Evolutionary conservation across 768 basidiomycete species (phyloP), one percentile per base, ranked within the genome.

Genomic region (Mycena kentingensis): DNA sequence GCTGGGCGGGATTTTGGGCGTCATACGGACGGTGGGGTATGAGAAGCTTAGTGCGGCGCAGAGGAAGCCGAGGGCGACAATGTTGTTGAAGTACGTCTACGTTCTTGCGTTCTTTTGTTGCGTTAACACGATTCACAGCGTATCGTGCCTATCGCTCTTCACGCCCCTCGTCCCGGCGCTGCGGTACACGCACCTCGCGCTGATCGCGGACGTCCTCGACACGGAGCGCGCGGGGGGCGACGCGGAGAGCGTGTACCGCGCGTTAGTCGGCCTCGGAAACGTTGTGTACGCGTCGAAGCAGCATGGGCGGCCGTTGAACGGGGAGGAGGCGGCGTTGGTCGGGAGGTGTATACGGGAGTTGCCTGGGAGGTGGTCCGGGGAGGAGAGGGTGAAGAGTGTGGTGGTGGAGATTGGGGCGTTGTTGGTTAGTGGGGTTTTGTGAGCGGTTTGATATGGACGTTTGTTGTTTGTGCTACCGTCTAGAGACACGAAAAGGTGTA

Each of bases 61-160:
- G 21, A 65, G 69, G 29, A 74, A 79, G 65, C 88, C 85, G 51
- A 25, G 73, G 41, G 85, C 89, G 4, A 95, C 94, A 0, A 71
- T 94, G 29, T 69, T 90, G 27, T 85, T 98, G 72, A 98, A 98
- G 96, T 98, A 60, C 62, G 88, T 77, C 27, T 21, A n/a, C 16
- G 12, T 28, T 51, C 18, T 31, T 27, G 29, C 24, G 12, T 18
- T 43, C 41, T 28, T 48, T 21, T 24, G 10, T 44, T 24, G 35
- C 27, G 36, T 24, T 54, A 24, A 26, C 45, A 24, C 51, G n/a
- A 38, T 46, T 51, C 39, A n/a, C 51, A 90, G 88, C 63, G 69
- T 87, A 51, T 90, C 89, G 2, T 89, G 87, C 59, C 65, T 84
- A 29, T 67, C 70, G 19, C 64, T 87, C 37, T 72, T 69, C 32